Conservation (phyloP, 371 early-diverging fungal genomes). For the Rhizopus microsporus region DNA sequence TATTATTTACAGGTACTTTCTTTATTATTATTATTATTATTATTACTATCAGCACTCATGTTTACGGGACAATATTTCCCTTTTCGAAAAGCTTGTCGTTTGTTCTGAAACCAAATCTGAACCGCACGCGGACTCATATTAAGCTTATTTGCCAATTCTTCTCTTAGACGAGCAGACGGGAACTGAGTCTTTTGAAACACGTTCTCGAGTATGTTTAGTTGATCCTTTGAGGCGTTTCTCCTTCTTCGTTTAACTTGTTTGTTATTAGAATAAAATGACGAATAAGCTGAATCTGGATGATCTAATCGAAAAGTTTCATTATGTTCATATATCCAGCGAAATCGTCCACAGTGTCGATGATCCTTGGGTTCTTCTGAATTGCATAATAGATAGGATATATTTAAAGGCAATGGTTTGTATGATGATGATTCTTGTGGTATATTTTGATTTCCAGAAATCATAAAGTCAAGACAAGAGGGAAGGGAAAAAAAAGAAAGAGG, state of each 20-base stretch:
- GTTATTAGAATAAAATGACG: too few relatives aligned
- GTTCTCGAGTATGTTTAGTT: background rate
- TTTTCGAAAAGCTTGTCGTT: constrained; percentile 64
- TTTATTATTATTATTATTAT: too few relatives aligned
- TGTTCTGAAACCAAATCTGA: constrained; percentile 97
- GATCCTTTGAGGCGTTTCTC: background rate
- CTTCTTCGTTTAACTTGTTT: too few relatives aligned
- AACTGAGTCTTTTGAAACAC: constrained; percentile 41
- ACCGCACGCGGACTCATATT: constrained; percentile 84
- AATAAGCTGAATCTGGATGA: too few relatives aligned
- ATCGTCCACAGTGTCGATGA: background rate
- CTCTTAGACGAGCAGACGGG: constrained; percentile 76
- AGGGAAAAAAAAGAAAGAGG: background rate
- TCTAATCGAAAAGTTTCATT: too few relatives aligned
- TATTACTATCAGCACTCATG: too few relatives aligned
- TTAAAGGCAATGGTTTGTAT: background rate
- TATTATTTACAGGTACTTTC: too few relatives aligned
- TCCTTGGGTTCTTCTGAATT: background rate
- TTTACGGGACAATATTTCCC: background rate
- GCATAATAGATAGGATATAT: background rate
- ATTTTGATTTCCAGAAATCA: background rate
- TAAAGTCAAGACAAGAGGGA: background rate
- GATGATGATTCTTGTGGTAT: background rate
- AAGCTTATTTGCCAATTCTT: constrained; percentile 80
- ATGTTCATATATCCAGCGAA: too few relatives aligned